Conservation (phyloP, 2,329 filamentous ascomycete genomes). For the Xylaria sp. region DNA sequence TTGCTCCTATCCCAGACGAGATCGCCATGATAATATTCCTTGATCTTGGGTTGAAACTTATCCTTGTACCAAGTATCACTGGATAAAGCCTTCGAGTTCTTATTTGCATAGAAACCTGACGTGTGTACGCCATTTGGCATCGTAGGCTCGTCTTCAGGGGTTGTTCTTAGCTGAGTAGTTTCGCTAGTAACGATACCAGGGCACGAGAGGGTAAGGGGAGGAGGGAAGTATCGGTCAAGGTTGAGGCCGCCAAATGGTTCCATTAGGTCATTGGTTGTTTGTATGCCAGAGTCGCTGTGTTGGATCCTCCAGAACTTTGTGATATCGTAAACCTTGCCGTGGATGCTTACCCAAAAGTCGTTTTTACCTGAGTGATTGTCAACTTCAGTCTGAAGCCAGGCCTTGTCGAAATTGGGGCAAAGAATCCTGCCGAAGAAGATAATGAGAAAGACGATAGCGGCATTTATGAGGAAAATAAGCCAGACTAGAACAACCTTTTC, state of each 20-base stretch:
- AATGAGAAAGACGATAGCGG: slow-evolving; percentile 88
- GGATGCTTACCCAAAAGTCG: slow-evolving; percentile 88
- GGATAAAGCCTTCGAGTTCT: slow-evolving; percentile 67
- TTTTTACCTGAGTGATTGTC: slow-evolving; percentile 73
- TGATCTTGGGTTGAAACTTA: slow-evolving; percentile 80
- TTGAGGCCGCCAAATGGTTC: slow-evolving; percentile 78
- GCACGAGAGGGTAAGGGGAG: slow-evolving; percentile 79
- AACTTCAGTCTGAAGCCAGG: slow-evolving; percentile 79
- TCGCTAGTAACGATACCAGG: slow-evolving; percentile 73
- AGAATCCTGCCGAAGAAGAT: slow-evolving; percentile 84
- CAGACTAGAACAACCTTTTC: slow-evolving; percentile 89
- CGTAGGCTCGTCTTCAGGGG: slow-evolving; percentile 61
- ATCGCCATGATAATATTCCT: slow-evolving; percentile 86
- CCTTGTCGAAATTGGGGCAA: slow-evolving; percentile 92
- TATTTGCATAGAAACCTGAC: slow-evolving; percentile 70
- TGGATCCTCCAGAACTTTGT: slow-evolving; percentile 85
- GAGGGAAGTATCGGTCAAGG: slow-evolving; percentile 85
- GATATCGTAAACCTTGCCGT: slow-evolving; percentile 91
- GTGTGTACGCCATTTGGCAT: slow-evolving; percentile 70
- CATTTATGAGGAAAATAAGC: slow-evolving; percentile 85
- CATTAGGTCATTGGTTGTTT: slow-evolving; percentile 75
- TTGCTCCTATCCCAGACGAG: slow-evolving; percentile 74
- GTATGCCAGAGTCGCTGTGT: slow-evolving; percentile 78
- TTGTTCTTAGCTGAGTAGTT: slow-evolving; percentile 59
- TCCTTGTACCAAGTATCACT: slow-evolving; percentile 80